Base-by-base conservation (phyloP, 2,329 filamentous ascomycete species). In the Colletotrichum lini region DNA sequence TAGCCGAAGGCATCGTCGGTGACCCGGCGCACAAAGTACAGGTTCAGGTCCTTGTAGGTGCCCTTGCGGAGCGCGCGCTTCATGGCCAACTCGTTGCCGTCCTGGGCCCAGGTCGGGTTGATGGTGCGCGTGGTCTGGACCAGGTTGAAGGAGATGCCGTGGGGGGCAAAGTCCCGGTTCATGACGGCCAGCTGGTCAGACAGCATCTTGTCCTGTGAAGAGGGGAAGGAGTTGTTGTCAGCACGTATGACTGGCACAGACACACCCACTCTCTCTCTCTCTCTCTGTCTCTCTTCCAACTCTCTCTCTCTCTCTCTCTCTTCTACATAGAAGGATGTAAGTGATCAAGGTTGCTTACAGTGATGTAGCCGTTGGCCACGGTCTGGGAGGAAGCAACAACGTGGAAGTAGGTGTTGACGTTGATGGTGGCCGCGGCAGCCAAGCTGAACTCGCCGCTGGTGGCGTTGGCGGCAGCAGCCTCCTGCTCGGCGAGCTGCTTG, bases 61-160 rank as follows among this genome's bases (percentile, higher is more conserved):
- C 85, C 85, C 77, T 83, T 80, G 70, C 83, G 84, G 12, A 87
- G 84, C 35, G 80, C 75, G 49, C 70, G 75, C 81, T 86, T 87
- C 84, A 87, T 87, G 2, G 74, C 78, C 62, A 79, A 63, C 70
- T 85, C 82, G n/a, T 75, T 72, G 2, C 78, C 77, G 30, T 84
- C 85, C 16, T 70, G 73, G 40, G 84, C 84, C 85, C 85, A 89
- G 75, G 78, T 78, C 23, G 77, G 49, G 80, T 88, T 87, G 75
- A 87, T 78, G 45, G 86, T 86, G 73, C 80, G 83, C 66, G 82
- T 82, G 23, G 79, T 84, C 64, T 79, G 80, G 23, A 82, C 78
- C 50, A 86, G 80, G 35, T 79, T 81, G 78, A 88, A 89, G 1
- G 76, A 75, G 73, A 88, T 80, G 63, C 82, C 81, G 42, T 86